Evolutionary conservation across 306 rosid genomes (phyloP).

Genomic region (Castanea mollissima): DNA sequence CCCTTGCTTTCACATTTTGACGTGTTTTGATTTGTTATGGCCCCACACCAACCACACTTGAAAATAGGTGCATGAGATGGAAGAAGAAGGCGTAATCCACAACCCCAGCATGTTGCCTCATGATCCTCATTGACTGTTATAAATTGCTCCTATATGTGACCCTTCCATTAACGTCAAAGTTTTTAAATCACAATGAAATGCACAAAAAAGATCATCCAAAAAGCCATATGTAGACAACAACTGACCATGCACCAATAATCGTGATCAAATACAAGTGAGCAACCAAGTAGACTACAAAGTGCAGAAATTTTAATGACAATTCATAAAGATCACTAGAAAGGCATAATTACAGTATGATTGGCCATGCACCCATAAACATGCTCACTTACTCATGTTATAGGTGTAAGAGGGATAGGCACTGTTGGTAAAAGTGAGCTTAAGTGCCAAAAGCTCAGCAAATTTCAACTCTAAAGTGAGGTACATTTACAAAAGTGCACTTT

Average conservation of each 20-base stretch:
- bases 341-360: too few relatives aligned
- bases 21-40: slow-evolving; percentile 64
- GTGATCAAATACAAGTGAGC: too few relatives aligned
- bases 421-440: too few relatives aligned
- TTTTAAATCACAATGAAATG: not conserved
- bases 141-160: slow-evolving; percentile 67
- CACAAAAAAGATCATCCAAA: not conserved
- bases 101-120: slow-evolving; percentile 91
- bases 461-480: too few relatives aligned
- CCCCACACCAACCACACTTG: slow-evolving; percentile 99
- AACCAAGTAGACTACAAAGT: not conserved
- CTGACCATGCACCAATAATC: not conserved
- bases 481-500: too few relatives aligned
- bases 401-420: too few relatives aligned
- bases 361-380: too few relatives aligned
- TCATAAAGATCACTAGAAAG: too few relatives aligned
- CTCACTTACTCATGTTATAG: too few relatives aligned
- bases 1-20: slow-evolving; percentile 47
- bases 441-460: too few relatives aligned
- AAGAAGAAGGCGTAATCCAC: slow-evolving; percentile 75
- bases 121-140: slow-evolving; percentile 46
- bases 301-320: too few relatives aligned
- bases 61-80: slow-evolving; percentile 57
- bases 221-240: not conserved
- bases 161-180: slow-evolving; percentile 50